A percentile compares a stretch with the other conserved stretches of the same genome.
These are phyloP conservation scores for Pseudogymnoascus sp. DNA, from an alignment of 2,329 filamentous ascomycete genomes.

Conservation along the genomic window DNA sequence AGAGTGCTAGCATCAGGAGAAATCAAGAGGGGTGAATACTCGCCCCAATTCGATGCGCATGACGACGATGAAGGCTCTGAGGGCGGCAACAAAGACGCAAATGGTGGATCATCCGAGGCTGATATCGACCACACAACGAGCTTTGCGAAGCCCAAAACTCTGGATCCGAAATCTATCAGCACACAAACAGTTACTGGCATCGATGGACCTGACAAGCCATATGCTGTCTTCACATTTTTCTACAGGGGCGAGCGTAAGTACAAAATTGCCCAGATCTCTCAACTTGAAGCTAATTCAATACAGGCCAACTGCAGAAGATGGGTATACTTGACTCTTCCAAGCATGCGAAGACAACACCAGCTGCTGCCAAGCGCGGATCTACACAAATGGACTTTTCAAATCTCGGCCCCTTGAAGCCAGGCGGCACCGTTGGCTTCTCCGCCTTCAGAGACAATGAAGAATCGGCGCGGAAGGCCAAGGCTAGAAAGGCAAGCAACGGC, in stretches of 20 bases:
- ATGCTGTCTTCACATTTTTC: constrained; percentile 95
- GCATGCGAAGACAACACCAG: constrained; percentile 50
- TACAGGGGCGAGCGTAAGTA: constrained; percentile 88
- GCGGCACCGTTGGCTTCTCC: constrained; percentile 84
- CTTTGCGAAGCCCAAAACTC: constrained; percentile 90
- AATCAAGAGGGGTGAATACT: constrained; percentile 97
- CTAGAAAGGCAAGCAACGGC: constrained; percentile 55
- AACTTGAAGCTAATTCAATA: constrained; percentile 14
- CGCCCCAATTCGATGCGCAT: constrained; percentile 92
- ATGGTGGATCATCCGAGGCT: constrained; percentile 57
- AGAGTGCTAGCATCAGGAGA: constrained; percentile 91
- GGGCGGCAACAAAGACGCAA: constrained; percentile 40
- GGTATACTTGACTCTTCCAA: constrained; percentile 70
- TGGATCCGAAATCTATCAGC: constrained; percentile 95
- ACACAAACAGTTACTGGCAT: constrained; percentile 99
- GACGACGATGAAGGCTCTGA: constrained; percentile 71
- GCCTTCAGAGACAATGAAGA: constrained; percentile 69
- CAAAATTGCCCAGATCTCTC: not conserved
- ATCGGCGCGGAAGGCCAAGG: constrained; percentile 50
- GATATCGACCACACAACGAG: constrained; percentile 96
- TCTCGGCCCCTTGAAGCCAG: constrained; percentile 73
- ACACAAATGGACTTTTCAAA: constrained; percentile 77
- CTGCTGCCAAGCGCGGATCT: constrained; percentile 67
- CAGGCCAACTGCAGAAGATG: constrained; percentile 95
- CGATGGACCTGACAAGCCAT: constrained; percentile 90